phyloP scores from a whole-genome alignment of 768 basidiomycete genomes.

The Lyophyllum semitale region DNA sequence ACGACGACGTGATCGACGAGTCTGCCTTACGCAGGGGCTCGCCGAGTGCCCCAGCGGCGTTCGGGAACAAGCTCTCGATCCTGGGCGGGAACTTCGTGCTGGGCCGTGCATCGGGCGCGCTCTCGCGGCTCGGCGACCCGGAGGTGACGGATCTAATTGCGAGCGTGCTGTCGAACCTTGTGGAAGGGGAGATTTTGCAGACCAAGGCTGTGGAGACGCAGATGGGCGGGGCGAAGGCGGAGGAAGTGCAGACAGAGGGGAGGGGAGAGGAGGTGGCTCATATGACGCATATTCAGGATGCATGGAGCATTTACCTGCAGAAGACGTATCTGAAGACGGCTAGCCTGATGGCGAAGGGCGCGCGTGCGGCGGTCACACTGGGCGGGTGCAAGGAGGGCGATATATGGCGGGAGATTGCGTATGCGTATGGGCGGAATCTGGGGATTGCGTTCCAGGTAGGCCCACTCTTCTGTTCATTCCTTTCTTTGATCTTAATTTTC shows the following conservation, averaged over 20 bases:
- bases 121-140: conserved; percentile 74
- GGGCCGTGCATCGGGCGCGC: conserved; percentile 79
- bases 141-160: conserved; percentile 92
- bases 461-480: conserved; percentile 1
- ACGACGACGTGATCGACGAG: conserved; percentile 93
- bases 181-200: conserved; percentile 94
- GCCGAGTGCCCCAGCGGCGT: conserved; percentile 78
- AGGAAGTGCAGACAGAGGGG: conserved; percentile 9
- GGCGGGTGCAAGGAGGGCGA: conserved; percentile 87
- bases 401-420: conserved; percentile 91
- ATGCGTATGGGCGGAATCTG: conserved; percentile 91
- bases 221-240: conserved; percentile 21
- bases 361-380: conserved; percentile 82
- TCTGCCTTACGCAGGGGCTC: conserved; percentile 77
- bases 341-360: conserved; percentile 89
- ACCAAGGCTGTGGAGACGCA: conserved; percentile 52
- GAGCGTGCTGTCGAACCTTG: conserved; percentile 83
- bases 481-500: neutral
- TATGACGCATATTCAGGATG: conserved; percentile 31
- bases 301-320: conserved; percentile 83
- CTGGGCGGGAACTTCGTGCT: conserved; percentile 91
- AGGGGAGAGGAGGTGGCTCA: conserved; percentile 26
- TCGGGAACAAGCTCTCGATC: conserved; percentile 87
- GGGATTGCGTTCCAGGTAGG: conserved; percentile 94
- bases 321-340: conserved; percentile 96